Conservation (phyloP, 371 early-diverging fungal genomes). For the Nematocida homosporus region DNA sequence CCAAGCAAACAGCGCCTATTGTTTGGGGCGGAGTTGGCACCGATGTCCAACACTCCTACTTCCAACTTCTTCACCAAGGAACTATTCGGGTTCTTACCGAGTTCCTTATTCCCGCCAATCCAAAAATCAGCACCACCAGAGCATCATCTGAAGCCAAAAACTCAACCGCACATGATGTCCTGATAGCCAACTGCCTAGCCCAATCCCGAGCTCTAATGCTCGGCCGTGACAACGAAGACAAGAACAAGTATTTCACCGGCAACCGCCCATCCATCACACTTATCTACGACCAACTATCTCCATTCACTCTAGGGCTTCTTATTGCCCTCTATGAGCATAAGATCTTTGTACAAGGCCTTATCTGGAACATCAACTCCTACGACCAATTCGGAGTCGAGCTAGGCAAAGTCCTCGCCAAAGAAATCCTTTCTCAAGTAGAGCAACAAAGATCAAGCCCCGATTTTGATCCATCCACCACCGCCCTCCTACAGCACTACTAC, state of each 20-base stretch:
- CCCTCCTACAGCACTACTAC: slow-evolving; percentile 38
- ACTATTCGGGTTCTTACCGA: slow-evolving; percentile 87
- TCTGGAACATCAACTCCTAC: slow-evolving; percentile 89
- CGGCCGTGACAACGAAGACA: slow-evolving; percentile 78
- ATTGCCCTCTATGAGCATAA: slow-evolving; percentile 97
- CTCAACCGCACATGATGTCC: slow-evolving; percentile 78
- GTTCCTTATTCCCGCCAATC: slow-evolving; percentile 84
- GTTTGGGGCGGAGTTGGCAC: slow-evolving; percentile 99
- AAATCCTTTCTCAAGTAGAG: slow-evolving; percentile 78
- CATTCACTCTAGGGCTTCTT: slow-evolving; percentile 82
- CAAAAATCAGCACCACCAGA: slow-evolving; percentile 58
- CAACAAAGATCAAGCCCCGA: neutral
- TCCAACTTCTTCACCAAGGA: slow-evolving; percentile 96
- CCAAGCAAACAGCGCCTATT: slow-evolving; percentile 79
- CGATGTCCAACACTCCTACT: slow-evolving; percentile 97
- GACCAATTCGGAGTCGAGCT: slow-evolving; percentile 98
- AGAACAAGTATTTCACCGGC: slow-evolving; percentile 75
- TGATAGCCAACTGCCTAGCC: slow-evolving; percentile 94
- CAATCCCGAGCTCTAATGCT: slow-evolving; percentile 92
- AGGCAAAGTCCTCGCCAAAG: slow-evolving; percentile 94
- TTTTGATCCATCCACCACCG: slow-evolving; percentile 17
- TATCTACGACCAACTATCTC: slow-evolving; percentile 80
- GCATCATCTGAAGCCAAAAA: slow-evolving; percentile 57
- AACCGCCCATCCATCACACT: slow-evolving; percentile 92
- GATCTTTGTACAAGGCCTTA: slow-evolving; percentile 92